Base-by-base conservation (phyloP, 208 protist species). In the Tetramitus jugosus region DNA sequence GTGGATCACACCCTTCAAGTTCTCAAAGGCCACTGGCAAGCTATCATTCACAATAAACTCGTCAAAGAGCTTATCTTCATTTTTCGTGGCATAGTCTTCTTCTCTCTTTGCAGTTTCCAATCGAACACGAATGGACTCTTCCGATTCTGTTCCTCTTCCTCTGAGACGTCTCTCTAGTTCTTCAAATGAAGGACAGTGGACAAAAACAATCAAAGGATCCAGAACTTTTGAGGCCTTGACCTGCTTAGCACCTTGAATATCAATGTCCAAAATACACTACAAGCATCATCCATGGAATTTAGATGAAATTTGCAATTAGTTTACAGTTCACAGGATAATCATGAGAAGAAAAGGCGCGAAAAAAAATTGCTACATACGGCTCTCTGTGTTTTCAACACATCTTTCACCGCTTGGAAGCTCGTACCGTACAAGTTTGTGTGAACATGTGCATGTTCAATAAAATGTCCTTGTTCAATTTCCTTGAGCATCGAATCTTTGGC, bases 371-470 rank as follows among this genome's bases (percentile, higher is more conserved):
- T n/a, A n/a, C n/a, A n/a, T n/a, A n/a, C n/a, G n/a, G n/a, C n/a
- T n/a, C n/a, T n/a, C n/a, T n/a, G n/a, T n/a, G n/a, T n/a, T n/a
- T n/a, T n/a, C n/a, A n/a, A n/a, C 53, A 92, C 86, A 14, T 84
- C 72, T 56, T 88, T 60, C 64, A 96, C 85, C 2, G 87, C 84
- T 35, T 56, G 42, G 62, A 87, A 88, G 56, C 85, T 87, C 1
- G 93, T 97, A 39, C 94, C 94, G 81, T 97, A 97, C 46, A 87
- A 76, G 81, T 83, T 85, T 29, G 75, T 78, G 61, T 90, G 87
- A 10, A 94, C 85, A 3, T 78, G 39, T 14, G 86, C 90, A 80
- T 89, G 83, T 84, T 96, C 93, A 23, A 94, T 75, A 81, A 96
- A 93, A 26, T 71, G 64, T 26, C 84, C 84, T 0, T 75, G 10